A percentile compares a stretch with the other conserved stretches of the same genome.
Conservation (phyloP, 257 asterid species). For the Henckelia pumila region DNA sequence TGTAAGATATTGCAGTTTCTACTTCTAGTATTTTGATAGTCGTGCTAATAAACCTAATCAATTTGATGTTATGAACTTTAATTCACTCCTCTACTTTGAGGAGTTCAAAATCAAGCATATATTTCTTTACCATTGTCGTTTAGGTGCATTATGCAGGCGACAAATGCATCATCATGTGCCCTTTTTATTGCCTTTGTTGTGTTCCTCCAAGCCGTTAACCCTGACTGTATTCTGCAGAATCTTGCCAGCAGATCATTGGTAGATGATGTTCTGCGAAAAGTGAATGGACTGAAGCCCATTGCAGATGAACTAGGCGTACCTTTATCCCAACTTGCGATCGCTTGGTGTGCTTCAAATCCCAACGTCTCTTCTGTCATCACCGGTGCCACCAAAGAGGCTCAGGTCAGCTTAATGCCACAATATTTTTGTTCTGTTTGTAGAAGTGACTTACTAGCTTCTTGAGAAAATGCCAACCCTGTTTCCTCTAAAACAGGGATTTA, state of each 20-base stretch:
- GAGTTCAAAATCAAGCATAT: neutral
- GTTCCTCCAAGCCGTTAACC: neutral
- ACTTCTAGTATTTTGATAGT: neutral
- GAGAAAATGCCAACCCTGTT: neutral
- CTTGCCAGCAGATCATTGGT: slow-evolving; percentile 88
- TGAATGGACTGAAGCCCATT: slow-evolving; percentile 71
- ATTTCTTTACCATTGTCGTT: neutral
- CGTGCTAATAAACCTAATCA: neutral
- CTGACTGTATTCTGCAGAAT: slow-evolving; percentile 50
- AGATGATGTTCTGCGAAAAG: slow-evolving; percentile 83
- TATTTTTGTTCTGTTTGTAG: neutral
- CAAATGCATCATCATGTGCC: neutral
- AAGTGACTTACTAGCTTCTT: slow-evolving; percentile 12
- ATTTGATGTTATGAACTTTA: neutral
- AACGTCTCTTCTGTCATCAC: slow-evolving; percentile 94
- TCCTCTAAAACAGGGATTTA: neutral
- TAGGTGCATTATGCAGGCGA: neutral
- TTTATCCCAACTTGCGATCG: slow-evolving; percentile 88
- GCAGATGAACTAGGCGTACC: slow-evolving; percentile 87
- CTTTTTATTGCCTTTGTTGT: neutral
- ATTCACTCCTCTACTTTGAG: neutral
- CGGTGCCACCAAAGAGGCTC: slow-evolving; percentile 89
- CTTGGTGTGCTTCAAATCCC: slow-evolving; percentile 99
- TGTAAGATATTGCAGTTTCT: neutral
- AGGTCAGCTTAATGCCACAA: slow-evolving; percentile 46